phyloP scores from a whole-genome alignment of 441 rosid genomes.

The Erodium trifolium region DNA sequence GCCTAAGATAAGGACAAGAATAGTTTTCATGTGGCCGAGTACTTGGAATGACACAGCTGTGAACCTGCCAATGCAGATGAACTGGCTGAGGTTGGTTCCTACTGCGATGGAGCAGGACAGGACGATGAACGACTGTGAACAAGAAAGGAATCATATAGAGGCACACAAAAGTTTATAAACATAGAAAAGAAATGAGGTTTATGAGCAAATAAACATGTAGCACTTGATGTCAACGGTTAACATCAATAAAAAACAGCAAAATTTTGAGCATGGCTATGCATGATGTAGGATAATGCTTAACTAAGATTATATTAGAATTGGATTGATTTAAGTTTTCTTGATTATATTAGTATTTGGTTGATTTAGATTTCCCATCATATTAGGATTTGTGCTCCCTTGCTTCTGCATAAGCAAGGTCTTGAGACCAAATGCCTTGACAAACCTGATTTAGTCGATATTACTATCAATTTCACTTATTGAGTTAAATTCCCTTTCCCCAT shows the following conservation, averaged over 20 bases:
- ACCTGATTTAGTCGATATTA: no score
- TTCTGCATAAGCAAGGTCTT: no score
- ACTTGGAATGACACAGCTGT: conserved; percentile 96
- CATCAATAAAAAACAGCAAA: not conserved
- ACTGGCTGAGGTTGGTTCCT: conserved; percentile 95
- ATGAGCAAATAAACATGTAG: not conserved
- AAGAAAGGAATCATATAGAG: conserved; percentile 16
- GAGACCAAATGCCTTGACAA: no score
- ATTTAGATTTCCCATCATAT: no score
- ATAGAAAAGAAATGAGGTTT: not conserved
- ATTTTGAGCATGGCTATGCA: not conserved
- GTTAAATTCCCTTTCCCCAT: no score
- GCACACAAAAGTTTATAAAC: not conserved
- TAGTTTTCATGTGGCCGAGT: conserved; percentile 96
- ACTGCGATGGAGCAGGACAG: conserved; percentile 82
- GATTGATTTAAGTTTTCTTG: no score
- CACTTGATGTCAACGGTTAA: not conserved
- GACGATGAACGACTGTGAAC: conserved; percentile 60
- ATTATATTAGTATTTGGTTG: no score
- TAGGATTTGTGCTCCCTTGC: no score
- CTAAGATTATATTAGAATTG: no score
- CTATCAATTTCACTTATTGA: no score
- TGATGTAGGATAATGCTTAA: no score
- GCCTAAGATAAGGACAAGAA: conserved; percentile 75
- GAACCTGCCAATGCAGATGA: conserved; percentile 93